Base-by-base conservation (phyloP, 108 stramenopile species). In the Nitzschia inconspicua region DNA sequence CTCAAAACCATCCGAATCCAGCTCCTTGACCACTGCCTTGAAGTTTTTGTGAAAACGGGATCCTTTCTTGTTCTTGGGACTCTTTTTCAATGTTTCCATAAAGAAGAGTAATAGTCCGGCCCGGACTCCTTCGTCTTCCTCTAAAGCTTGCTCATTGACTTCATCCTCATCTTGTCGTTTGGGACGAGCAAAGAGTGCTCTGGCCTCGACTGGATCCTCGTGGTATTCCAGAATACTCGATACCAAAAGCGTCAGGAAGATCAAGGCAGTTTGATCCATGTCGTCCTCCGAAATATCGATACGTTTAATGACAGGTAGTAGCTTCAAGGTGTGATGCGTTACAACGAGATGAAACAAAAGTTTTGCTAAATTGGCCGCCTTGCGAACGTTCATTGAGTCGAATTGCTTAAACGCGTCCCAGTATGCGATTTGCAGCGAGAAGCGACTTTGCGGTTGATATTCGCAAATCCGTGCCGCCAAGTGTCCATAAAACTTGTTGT, bases 371-470 rank as follows among this genome's bases (percentile, higher is more conserved):
- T 95, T 97, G 26, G 85, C 92, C 32, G 85, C 93, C 70, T 84
- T 86, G 30, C 93, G 71, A 28, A 65, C 74, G 25, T 73, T 66
- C 44, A 79, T 77, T 6, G 78, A 70, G 6, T 95, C 91, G 34
- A 97, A 79, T 44, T 83, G 81, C 69, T 98, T 97, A 51, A 98
- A 96, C 19, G 61, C 50, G 68, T 98, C 98, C 96, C 96, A 97
- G 57, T 86, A 95, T 14, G 96, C 86, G 40, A 96, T 68, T 62
- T 94, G 96, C 34, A 98, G 68, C 4, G 96, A 89, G 58, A 96
- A 96, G 48, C 88, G 96, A 63, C 78, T 78, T 52, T 93, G 93
- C 4, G 66, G 72, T 54, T 93, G 92, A 59, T 80, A 91, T 50
- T 96, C 95, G 59, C 95, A 96, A 44, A 97, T 78, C 0, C 94